A percentile compares a stretch with the other conserved stretches of the same genome.
phyloP scores from a whole-genome alignment of 306 rosid genomes.

The Abrus pulchellus region DNA sequence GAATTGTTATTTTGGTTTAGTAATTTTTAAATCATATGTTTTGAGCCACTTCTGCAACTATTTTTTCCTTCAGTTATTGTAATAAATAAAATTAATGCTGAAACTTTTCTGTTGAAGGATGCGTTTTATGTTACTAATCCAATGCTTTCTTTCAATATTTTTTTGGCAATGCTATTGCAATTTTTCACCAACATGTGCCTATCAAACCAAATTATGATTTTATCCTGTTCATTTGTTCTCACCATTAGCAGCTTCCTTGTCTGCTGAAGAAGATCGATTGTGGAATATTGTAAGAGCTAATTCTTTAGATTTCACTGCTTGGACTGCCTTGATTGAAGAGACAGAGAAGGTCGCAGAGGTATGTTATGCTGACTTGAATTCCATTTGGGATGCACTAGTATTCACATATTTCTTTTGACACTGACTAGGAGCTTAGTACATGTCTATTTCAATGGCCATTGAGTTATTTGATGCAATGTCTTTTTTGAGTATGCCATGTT shows the following conservation, averaged over 20 bases:
- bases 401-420: conserved; percentile 25
- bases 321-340: conserved; percentile 96
- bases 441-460: conserved; percentile 1
- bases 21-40: conserved; percentile 23
- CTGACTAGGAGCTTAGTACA: neutral
- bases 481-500: conserved; percentile 20
- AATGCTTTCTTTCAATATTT: neutral
- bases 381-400: neutral
- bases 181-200: neutral
- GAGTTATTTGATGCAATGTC: conserved; percentile 1
- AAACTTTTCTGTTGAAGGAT: neutral
- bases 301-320: conserved; percentile 92
- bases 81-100: neutral
- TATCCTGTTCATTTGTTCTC: conserved; percentile 12
- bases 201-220: conserved; percentile 23
- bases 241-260: conserved; percentile 61
- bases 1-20: neutral
- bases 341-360: conserved; percentile 96
- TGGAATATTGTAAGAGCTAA: conserved; percentile 96
- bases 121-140: neutral
- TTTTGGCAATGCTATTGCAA: neutral
- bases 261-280: conserved; percentile 92
- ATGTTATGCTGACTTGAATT: conserved; percentile 23
- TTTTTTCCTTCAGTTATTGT: neutral
- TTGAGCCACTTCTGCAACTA: neutral